These are phyloP conservation scores for Malus hybrid DNA, from an alignment of 331 rosid species.

Conservation along the genomic window DNA sequence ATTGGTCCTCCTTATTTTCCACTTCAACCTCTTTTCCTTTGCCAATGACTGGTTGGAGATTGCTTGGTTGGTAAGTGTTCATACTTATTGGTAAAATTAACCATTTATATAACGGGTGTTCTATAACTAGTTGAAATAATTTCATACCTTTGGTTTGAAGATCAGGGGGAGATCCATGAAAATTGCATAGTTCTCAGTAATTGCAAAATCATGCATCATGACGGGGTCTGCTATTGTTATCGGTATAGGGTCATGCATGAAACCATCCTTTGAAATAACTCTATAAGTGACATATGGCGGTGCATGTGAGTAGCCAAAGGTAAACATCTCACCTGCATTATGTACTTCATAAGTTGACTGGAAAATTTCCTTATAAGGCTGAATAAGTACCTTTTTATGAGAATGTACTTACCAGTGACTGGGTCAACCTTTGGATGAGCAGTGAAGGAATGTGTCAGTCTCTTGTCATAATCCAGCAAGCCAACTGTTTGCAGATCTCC, in stretches of 20 bases:
- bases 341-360: constrained; percentile 16
- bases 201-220: constrained; percentile 98
- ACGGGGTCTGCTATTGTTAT: constrained; percentile 78
- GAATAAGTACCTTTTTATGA: constrained; percentile 8
- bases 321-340: constrained; percentile 91
- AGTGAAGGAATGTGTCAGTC: constrained; percentile 82
- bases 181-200: constrained; percentile 77
- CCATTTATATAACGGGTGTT: no score
- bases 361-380: constrained; percentile 6
- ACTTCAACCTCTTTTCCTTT: no score
- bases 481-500: constrained; percentile 95
- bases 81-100: no score
- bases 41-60: no score
- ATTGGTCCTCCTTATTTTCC: no score
- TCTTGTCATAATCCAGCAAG: constrained; percentile 90
- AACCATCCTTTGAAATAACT: constrained; percentile 82
- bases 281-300: constrained; percentile 91
- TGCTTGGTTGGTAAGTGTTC: no score
- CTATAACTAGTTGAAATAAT: not conserved
- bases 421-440: constrained; percentile 99
- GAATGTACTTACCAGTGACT: constrained; percentile 56
- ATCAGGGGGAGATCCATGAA: constrained; percentile 90
- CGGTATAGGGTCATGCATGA: constrained; percentile 89
- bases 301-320: constrained; percentile 78
- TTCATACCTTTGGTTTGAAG: constrained; percentile 80